A percentile compares a stretch with the other conserved stretches of the same genome.
These are phyloP conservation scores for Penicillium expansum DNA, from an alignment of 2,329 filamentous ascomycete species.

Conservation along the genomic window DNA sequence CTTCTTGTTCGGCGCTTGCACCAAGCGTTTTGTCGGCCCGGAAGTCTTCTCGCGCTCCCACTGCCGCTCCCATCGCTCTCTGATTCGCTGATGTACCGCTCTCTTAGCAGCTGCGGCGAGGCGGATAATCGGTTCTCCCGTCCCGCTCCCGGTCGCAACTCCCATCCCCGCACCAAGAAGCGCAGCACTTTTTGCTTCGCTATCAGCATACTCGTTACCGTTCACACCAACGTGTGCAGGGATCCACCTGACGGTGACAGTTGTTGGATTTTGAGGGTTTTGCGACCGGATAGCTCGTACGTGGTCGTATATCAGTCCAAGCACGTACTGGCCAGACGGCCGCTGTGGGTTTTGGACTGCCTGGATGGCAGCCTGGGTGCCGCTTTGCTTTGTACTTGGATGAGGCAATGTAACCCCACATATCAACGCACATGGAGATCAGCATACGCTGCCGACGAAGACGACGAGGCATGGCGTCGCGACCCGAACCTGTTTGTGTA, in stretches of 20 bases:
- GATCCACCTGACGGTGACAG: neutral
- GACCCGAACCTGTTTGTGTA: no score
- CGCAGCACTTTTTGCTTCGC: neutral
- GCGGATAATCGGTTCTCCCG: neutral
- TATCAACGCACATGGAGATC: no score
- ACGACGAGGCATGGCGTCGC: no score
- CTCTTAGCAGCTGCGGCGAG: neutral
- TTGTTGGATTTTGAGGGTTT: no score
- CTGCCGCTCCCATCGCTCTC: neutral
- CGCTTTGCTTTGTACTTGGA: no score
- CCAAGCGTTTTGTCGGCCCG: neutral
- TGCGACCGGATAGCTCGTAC: neutral
- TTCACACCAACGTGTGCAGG: neutral
- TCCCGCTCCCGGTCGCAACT: neutral
- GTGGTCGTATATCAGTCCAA: neutral
- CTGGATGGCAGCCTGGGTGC: neutral
- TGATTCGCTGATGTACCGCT: neutral
- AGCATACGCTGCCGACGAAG: no score
- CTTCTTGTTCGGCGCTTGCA: constrained; percentile 1
- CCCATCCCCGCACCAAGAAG: neutral
- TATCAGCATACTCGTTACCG: neutral
- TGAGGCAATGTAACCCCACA: no score
- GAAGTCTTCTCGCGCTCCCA: neutral
- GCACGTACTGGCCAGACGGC: neutral
- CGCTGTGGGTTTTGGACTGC: neutral